phyloP scores from a whole-genome alignment of 305 asterid species.

The Solanum hybrid region DNA sequence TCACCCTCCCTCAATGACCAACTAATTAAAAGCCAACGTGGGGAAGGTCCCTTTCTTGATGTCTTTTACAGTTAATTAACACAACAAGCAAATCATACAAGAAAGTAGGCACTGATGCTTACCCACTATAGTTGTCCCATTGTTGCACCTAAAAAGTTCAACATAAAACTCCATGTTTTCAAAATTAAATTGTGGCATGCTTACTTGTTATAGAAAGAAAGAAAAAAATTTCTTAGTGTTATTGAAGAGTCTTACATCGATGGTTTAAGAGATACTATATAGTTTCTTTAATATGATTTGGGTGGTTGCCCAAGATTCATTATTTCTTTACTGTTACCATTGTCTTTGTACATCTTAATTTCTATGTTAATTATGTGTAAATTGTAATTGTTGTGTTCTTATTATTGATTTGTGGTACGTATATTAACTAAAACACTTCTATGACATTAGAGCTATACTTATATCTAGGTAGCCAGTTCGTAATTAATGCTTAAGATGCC shows the following conservation, averaged over 20 bases:
- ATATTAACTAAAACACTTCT: neutral
- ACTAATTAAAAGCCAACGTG: neutral
- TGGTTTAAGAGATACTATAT: neutral
- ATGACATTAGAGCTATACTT: neutral
- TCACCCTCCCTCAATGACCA: neutral
- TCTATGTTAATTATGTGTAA: neutral
- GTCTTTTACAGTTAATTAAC: neutral
- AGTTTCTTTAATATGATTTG: neutral
- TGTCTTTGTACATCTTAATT: neutral
- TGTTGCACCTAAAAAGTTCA: constrained; percentile 1
- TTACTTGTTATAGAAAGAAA: neutral
- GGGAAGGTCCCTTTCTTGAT: neutral
- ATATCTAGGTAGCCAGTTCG: neutral
- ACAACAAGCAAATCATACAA: neutral
- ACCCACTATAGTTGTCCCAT: neutral
- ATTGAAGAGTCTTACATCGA: neutral
- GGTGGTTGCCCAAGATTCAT: neutral
- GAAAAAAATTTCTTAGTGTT: neutral
- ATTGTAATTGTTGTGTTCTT: neutral
- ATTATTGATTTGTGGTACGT: neutral
- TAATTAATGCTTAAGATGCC: neutral
- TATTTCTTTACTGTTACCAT: neutral
- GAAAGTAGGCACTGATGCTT: neutral
- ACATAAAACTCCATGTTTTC: neutral
- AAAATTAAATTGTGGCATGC: neutral